A percentile compares a stretch with the other conserved stretches of the same genome.
Conservation (phyloP, 257 asterid species). For the Lavandula angustifolia region DNA sequence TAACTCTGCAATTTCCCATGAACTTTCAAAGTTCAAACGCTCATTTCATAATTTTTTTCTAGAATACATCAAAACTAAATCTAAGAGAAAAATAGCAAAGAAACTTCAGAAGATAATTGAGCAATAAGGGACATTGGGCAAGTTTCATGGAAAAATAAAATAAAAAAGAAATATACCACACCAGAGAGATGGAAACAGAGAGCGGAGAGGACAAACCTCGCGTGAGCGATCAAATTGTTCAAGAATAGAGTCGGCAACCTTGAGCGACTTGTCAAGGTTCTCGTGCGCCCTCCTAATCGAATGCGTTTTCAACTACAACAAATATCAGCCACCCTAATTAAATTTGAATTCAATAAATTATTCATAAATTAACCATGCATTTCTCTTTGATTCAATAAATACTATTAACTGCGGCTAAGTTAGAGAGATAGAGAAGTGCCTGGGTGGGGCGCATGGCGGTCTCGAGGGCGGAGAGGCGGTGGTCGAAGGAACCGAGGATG, state of each 20-base stretch:
- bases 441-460: constrained; percentile 99
- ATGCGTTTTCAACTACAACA: constrained; percentile 71
- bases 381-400: background rate
- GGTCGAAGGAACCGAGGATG: constrained; percentile 93
- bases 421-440: constrained; percentile 39
- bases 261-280: constrained; percentile 79
- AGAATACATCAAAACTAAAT: background rate
- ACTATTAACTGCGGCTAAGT: background rate
- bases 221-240: constrained; percentile 80
- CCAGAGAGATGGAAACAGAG: background rate
- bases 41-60: background rate
- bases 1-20: constrained; percentile 5
- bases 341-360: constrained; percentile 3
- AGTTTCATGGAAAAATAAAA: background rate
- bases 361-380: constrained; percentile 31
- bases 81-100: constrained; percentile 8
- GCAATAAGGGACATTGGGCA: background rate
- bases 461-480: constrained; percentile 96
- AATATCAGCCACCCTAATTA: constrained; percentile 5
- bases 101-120: background rate
- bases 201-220: constrained; percentile 46
- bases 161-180: background rate
- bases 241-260: constrained; percentile 69
- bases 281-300: constrained; percentile 92
- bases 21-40: background rate